Conservation (phyloP, 2,329 filamentous ascomycete genomes). For the Colletotrichum sp. region DNA sequence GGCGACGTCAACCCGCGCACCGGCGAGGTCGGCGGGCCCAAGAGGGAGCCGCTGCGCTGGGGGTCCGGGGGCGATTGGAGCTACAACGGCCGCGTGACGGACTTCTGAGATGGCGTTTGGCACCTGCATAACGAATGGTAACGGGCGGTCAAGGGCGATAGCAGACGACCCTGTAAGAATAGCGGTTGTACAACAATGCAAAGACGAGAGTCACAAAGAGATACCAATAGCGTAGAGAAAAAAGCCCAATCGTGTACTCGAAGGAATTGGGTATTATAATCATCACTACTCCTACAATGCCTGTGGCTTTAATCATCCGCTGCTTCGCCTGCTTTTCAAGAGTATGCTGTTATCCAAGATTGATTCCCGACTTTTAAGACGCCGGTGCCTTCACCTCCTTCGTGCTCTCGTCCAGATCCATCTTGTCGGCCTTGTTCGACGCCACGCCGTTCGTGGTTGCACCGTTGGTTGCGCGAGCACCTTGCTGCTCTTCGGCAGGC, state of each 20-base stretch:
- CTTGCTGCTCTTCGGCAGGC: constrained; percentile 22
- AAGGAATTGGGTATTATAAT: constrained; percentile 21
- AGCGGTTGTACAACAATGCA: neutral
- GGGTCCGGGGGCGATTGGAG: constrained; percentile 81
- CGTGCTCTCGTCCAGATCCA: neutral
- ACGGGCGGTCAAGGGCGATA: neutral
- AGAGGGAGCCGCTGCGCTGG: constrained; percentile 95
- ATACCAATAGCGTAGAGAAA: neutral
- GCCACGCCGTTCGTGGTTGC: neutral
- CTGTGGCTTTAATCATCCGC: neutral
- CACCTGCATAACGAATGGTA: neutral
- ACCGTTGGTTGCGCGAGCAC: neutral
- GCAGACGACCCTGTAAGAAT: neutral
- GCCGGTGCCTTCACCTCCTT: neutral
- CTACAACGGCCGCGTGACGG: constrained; percentile 93
- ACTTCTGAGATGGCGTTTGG: constrained; percentile 63
- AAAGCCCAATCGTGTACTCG: neutral
- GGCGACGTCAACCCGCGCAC: constrained; percentile 93
- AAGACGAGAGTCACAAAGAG: neutral
- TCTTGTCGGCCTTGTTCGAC: neutral
- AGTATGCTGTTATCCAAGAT: neutral
- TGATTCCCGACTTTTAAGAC: neutral
- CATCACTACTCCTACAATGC: constrained; percentile 18
- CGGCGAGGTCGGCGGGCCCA: constrained; percentile 93
- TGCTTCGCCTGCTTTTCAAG: neutral